Evolutionary conservation across 73 alveolate species (phyloP), one percentile per base, ranked within the genome.

Genomic region (Symbiodinium pilosum): DNA sequence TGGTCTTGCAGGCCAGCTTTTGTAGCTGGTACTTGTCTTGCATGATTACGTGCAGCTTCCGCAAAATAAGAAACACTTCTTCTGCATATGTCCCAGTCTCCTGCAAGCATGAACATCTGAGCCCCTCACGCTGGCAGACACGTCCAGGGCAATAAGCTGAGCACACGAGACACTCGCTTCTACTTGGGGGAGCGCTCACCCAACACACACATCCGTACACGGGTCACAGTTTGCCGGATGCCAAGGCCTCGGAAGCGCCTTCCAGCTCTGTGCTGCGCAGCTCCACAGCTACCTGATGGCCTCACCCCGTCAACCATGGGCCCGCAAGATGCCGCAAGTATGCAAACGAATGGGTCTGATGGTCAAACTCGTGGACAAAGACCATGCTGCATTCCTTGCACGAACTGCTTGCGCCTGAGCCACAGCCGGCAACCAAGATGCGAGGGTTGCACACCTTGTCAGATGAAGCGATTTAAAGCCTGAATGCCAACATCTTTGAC

Each of bases 261-360:
- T 64, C 81, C 81, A 64, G 38, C 41, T n/a, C 42, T 7, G 44
- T 68, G 97, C 89, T 91, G 43, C 88, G 73, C 5, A 91, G 97
- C 38, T 91, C 97, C 36, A 91, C 97, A 1, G 97, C 97, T 81
- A 91, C 97, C 47, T 91, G 97, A 68, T 85, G 93, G 56, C 93
- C 93, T 85, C 5, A n/a, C 36, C 59, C n/a, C 68, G 68, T 51
- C 21, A 24, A 51, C 21, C 21, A 24, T 16, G 68, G 28, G 12
- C 21, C 28, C 12, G 21, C 68, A 51, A 16, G 68, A 51, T 24
- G 68, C 12, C 68, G 21, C 68, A 51, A 24, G 12, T 54, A n/a
- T 24, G 32, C 20, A 26, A n/a, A 26, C 12, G 34, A 24, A 54
- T 54, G 2, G 73, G 2, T 16, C 73, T 3, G 73, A 54, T 24